Evolutionary conservation across 2,329 filamentous ascomycete genomes (phyloP).

Genomic region (Aspergillus neotritici): DNA sequence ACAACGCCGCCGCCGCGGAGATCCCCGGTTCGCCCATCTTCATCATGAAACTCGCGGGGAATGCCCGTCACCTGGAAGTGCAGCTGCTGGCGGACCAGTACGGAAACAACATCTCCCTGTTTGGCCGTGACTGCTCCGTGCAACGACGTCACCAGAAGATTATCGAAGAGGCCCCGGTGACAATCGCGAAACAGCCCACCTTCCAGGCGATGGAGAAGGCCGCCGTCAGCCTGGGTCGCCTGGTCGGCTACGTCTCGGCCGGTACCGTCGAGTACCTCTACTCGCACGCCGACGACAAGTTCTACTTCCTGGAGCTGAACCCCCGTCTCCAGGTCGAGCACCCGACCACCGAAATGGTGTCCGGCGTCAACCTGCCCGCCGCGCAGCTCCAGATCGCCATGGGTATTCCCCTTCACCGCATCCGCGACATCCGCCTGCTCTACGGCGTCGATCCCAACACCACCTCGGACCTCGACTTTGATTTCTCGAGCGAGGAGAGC

Average conservation of each 20-base stretch:
- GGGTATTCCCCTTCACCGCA: conserved; percentile 92
- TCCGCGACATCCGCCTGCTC: conserved; percentile 90
- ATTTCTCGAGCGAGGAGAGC: conserved; percentile 84
- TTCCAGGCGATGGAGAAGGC: conserved; percentile 97
- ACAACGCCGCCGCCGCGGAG: conserved; percentile 93
- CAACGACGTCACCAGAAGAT: conserved; percentile 99
- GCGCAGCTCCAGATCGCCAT: conserved; percentile 98
- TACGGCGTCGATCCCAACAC: conserved; percentile 93
- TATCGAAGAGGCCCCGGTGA: conserved; percentile 97
- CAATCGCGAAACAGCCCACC: conserved; percentile 80
- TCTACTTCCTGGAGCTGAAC: conserved; percentile 98
- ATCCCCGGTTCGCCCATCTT: conserved; percentile 99
- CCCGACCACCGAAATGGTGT: conserved; percentile 98
- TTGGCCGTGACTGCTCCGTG: conserved; percentile 97
- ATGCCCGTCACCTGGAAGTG: conserved; percentile 93
- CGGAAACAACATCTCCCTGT: conserved; percentile 98
- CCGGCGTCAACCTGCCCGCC: conserved; percentile 91
- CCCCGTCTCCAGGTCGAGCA: conserved; percentile 99
- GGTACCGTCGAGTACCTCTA: conserved; percentile 99
- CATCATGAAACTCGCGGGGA: conserved; percentile 99
- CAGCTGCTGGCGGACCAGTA: conserved; percentile 98
- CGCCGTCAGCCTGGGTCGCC: conserved; percentile 83
- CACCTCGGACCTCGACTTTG: conserved; percentile 84
- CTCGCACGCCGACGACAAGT: conserved; percentile 95
- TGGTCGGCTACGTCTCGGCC: conserved; percentile 97